Base-by-base conservation (phyloP, 176 grass and related monocot species). In the Ampelocalamus luodianensis region DNA sequence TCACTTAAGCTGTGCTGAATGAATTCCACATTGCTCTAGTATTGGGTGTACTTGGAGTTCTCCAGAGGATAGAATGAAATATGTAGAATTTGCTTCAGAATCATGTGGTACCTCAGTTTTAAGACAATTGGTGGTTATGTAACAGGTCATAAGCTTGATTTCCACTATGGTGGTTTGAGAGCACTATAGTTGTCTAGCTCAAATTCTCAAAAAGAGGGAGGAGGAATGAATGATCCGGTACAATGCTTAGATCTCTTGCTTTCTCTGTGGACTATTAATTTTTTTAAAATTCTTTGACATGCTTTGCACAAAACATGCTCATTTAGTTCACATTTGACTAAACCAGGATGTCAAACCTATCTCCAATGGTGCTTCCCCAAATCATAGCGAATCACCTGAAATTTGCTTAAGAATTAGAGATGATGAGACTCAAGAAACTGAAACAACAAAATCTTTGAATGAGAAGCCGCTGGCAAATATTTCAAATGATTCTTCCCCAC, bases 321-420 rank as follows among this genome's bases (percentile, higher is more conserved):
- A 88, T 54, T 80, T 60, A 18, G 20, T 70, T 43, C 50, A 2
- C 55, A 70, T 56, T 54, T 85, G 22, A 13, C 8, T 51, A 87
- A 87, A 78, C 58, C 66, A 94, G 92, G 87, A 92, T 70, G 61
- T 50, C 32, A 92, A 45, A 70, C 74, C 66, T 79, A 67, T 78
- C 42, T 46, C 82, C 0, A 87, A 43, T 36, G 82, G 42, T 66
- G 60, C 79, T 88, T 86, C 85, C 54, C 87, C 90, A 86, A 87
- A 78, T 84, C 78, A 88, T 83, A 82, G 78, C 46, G 85, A 88
- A 64, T 86, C 85, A 56, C 72, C 65, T 81, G 91, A 91, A n/a
- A 43, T 83, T 50, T 74, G 43, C 79, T 86, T 88, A 82, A 92
- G 68, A 65, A 90, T 74, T 59, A 77, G 59, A 83, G 77, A 88